phyloP scores from a whole-genome alignment of 179 eudicot genomes.

The Corrigiola litoralis region DNA sequence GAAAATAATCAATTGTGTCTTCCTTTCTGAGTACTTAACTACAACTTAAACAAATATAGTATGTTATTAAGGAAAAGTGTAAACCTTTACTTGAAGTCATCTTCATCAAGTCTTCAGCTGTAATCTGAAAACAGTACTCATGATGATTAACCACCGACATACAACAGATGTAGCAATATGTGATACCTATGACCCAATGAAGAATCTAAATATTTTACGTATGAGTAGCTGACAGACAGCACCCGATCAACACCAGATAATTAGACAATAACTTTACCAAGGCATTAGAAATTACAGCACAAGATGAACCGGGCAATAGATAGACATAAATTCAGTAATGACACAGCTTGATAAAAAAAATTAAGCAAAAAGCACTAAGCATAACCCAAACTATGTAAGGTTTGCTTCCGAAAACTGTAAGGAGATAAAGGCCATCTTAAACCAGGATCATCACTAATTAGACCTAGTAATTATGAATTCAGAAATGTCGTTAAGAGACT shows the following conservation, averaged over 20 bases:
- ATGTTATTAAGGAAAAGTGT: conserved; percentile 2
- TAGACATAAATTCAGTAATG: no score
- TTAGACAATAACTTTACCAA: no score
- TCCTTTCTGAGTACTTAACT: conserved; percentile 16
- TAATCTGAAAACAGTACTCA: conserved; percentile 31
- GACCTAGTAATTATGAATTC: no score
- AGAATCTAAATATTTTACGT: background rate
- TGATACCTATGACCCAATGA: background rate
- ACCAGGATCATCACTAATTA: no score
- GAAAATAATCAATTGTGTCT: conserved; percentile 18
- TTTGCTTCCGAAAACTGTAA: no score
- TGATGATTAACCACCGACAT: background rate
- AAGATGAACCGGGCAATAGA: no score
- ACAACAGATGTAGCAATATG: background rate
- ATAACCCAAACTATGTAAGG: no score
- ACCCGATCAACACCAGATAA: no score
- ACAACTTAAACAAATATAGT: conserved; percentile 1
- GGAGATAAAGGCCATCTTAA: no score
- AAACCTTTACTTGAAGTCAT: conserved; percentile 35
- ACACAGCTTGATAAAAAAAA: no score
- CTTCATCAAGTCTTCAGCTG: conserved; percentile 20
- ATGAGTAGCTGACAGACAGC: background rate
- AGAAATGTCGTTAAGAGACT: no score
- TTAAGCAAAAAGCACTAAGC: no score
- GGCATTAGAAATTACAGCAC: background rate